Conservation (phyloP, 805 yeast species). For the Cyberlindnera maritima region DNA sequence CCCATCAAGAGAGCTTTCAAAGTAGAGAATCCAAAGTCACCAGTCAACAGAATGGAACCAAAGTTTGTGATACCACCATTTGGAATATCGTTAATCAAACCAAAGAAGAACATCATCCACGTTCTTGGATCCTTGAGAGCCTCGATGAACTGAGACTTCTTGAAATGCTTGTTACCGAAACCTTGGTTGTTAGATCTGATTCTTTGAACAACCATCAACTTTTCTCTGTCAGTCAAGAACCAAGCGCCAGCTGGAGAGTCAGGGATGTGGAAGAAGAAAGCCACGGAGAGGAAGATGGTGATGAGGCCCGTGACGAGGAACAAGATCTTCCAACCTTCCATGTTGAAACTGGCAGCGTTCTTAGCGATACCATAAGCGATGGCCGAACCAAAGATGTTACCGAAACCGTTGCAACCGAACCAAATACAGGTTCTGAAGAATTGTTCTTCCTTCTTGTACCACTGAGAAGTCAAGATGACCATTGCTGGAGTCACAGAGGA, state of each 20-base stretch:
- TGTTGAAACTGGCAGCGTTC: slow-evolving; percentile 35
- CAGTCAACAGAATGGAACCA: slow-evolving; percentile 18
- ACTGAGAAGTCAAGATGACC: slow-evolving; percentile 53
- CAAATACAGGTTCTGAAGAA: slow-evolving; percentile 41
- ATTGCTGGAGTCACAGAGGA: slow-evolving; percentile 55
- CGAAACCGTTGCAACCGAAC: slow-evolving; percentile 45
- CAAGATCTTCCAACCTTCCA: slow-evolving; percentile 58
- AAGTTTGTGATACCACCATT: slow-evolving; percentile 44
- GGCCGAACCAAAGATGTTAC: slow-evolving; percentile 45
- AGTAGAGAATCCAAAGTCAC: slow-evolving; percentile 27
- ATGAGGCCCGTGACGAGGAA: slow-evolving; percentile 61
- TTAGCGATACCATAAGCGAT: slow-evolving; percentile 52
- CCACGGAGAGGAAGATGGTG: slow-evolving; percentile 49
- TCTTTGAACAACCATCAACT: slow-evolving; percentile 45
- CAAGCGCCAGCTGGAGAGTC: slow-evolving; percentile 51
- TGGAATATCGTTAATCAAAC: slow-evolving; percentile 41
- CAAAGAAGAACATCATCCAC: slow-evolving; percentile 43
- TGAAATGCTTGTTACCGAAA: slow-evolving; percentile 53
- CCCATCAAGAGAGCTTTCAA: slow-evolving; percentile 36
- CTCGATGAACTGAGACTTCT: slow-evolving; percentile 51
- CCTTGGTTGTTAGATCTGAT: slow-evolving; percentile 56
- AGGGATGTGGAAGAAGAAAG: slow-evolving; percentile 50
- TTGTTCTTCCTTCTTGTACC: slow-evolving; percentile 49
- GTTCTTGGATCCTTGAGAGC: slow-evolving; percentile 47
- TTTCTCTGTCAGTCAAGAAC: slow-evolving; percentile 45